Evolutionary conservation across 169 alveolate genomes (phyloP).

Genomic region (Plasmodium coatneyi): DNA sequence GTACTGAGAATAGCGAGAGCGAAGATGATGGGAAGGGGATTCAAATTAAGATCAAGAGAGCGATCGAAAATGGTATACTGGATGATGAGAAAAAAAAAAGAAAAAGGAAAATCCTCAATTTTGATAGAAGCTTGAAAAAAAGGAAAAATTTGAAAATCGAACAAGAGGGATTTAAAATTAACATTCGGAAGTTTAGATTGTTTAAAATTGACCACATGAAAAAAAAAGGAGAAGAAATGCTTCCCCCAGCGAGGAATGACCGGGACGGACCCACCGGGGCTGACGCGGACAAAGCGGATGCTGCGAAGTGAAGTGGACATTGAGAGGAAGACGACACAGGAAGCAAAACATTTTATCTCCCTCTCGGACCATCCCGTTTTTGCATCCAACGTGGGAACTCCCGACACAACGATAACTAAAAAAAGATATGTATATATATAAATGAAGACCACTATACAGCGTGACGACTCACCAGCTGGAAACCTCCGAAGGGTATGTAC

Average conservation of each 20-base stretch:
- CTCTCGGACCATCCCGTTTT: background rate
- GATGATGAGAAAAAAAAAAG: slow-evolving; percentile 42
- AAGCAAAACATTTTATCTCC: background rate
- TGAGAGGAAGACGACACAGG: background rate
- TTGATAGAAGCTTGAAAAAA: slow-evolving; percentile 30
- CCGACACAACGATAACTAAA: background rate
- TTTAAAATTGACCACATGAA: slow-evolving; percentile 1
- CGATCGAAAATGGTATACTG: slow-evolving; percentile 44
- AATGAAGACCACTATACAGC: background rate
- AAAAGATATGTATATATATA: background rate
- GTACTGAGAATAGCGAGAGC: slow-evolving; percentile 10
- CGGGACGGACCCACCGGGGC: background rate
- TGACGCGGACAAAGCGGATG: too few species aligned
- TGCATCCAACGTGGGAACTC: background rate
- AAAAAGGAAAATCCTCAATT: slow-evolving; percentile 40
- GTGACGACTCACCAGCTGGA: background rate
- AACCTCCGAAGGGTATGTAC: background rate
- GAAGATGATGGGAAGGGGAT: slow-evolving; percentile 20
- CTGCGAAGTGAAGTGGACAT: background rate
- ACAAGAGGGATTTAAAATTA: slow-evolving; percentile 16
- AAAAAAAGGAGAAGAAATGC: background rate
- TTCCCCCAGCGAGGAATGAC: background rate
- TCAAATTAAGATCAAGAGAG: slow-evolving; percentile 62
- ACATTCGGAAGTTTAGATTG: background rate
- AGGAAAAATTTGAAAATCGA: slow-evolving; percentile 25